Evolutionary conservation across 139 green algal genomes (phyloP).

Genomic region (Marvania coccoides): DNA sequence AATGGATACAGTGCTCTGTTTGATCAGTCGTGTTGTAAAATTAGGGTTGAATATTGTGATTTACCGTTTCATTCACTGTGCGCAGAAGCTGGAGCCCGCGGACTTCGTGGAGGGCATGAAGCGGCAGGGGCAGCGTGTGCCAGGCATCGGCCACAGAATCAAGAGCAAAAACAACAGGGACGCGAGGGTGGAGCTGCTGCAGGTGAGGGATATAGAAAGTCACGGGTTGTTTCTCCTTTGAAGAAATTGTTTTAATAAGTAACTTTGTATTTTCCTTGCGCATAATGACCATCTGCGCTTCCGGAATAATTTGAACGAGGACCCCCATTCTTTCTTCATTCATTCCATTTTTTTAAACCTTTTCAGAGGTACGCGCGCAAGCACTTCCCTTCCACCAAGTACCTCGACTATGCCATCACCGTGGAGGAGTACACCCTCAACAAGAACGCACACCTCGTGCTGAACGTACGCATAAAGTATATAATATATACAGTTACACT

Average conservation of each 20-base stretch:
- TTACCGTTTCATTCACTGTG: not conserved
- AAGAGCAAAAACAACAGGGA: conserved; percentile 94
- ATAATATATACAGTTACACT: not conserved
- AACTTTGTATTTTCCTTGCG: too few relatives aligned
- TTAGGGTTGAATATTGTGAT: too few relatives aligned
- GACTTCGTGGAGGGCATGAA: conserved; percentile 89
- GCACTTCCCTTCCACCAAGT: conserved; percentile 80
- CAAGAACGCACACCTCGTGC: conserved; percentile 84
- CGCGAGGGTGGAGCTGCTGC: conserved; percentile 89
- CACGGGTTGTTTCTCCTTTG: not conserved
- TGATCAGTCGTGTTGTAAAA: too few relatives aligned
- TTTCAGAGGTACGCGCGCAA: conserved; percentile 29
- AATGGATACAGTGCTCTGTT: not conserved
- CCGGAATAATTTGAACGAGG: too few relatives aligned
- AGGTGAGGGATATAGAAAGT: conserved; percentile 53
- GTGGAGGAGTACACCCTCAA: conserved; percentile 89
- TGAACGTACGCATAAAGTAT: too few relatives aligned
- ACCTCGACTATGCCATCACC: conserved; percentile 83
- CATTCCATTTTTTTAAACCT: not conserved
- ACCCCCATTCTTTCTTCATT: not conserved
- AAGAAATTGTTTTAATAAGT: not conserved
- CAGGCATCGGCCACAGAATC: conserved; percentile 91
- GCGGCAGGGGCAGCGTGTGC: conserved; percentile 65
- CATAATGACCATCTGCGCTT: too few relatives aligned
- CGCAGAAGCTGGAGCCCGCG: conserved; percentile 30